Percentiles rank a stretch among this genome's conserved stretches.
phyloP scores from a whole-genome alignment of 2,329 filamentous ascomycete genomes.

The Dactylonectria macrodidyma region DNA sequence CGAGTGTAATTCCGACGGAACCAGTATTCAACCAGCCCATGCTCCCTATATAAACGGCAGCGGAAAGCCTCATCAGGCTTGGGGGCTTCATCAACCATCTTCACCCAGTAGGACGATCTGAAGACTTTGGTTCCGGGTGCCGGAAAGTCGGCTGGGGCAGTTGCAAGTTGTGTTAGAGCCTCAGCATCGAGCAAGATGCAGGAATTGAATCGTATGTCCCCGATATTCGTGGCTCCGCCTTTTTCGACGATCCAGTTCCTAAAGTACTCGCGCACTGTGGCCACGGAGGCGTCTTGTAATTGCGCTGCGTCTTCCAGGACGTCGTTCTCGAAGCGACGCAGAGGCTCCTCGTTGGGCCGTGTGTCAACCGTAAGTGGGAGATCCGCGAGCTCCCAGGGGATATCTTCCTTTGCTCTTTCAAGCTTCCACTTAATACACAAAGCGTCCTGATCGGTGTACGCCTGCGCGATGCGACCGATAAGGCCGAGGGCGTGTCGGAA shows the following conservation, averaged over 20 bases:
- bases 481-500: slow-evolving; percentile 5
- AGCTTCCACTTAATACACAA: not conserved
- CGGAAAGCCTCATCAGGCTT: not conserved
- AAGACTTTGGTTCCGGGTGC: not conserved
- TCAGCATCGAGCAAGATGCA: not conserved
- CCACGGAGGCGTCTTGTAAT: not conserved
- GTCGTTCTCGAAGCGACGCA: not conserved
- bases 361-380: not conserved
- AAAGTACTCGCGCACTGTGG: not conserved
- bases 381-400: not conserved
- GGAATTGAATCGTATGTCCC: not conserved
- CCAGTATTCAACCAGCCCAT: not conserved
- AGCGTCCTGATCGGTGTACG: slow-evolving; percentile 5
- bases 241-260: not conserved
- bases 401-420: not conserved
- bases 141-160: not conserved
- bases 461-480: not conserved
- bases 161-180: not conserved
- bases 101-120: not conserved
- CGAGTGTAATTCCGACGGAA: not conserved
- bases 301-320: not conserved
- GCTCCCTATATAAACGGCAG: not conserved
- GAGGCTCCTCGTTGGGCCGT: not conserved
- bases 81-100: not conserved
- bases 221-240: not conserved